These are phyloP conservation scores for Arabis alpina DNA, from an alignment of 345 rosid genomes.

Conservation along the genomic window DNA sequence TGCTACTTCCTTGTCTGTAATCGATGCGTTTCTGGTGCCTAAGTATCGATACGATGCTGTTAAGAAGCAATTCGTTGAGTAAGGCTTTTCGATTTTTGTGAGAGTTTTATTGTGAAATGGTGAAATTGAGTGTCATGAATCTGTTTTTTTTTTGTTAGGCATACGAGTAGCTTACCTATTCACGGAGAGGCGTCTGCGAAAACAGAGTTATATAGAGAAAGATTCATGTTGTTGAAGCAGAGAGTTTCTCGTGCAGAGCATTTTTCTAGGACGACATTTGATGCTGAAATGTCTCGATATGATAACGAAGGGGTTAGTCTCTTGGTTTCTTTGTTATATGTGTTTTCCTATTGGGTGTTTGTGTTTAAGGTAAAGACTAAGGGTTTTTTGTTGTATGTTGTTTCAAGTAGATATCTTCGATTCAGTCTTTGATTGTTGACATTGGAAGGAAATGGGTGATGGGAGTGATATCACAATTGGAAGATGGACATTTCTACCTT, in stretches of 20 bases:
- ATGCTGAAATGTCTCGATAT: slow-evolving; percentile 55
- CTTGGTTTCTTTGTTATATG: background rate
- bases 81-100: slow-evolving; percentile 14
- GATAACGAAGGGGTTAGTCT: slow-evolving; percentile 74
- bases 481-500: slow-evolving; percentile 94
- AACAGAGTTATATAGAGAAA: slow-evolving; percentile 68
- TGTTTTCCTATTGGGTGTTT: background rate
- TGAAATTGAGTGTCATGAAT: background rate
- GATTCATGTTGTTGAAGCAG: slow-evolving; percentile 76
- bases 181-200: slow-evolving; percentile 87
- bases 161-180: slow-evolving; percentile 57
- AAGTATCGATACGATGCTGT: slow-evolving; percentile 73
- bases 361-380: slow-evolving; percentile 4
- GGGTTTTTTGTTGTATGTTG: slow-evolving; percentile 10
- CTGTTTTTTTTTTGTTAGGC: slow-evolving; percentile 44
- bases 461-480: slow-evolving; percentile 96
- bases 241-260: slow-evolving; percentile 81
- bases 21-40: slow-evolving; percentile 82
- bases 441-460: slow-evolving; percentile 89
- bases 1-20: slow-evolving; percentile 56
- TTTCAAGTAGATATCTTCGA: slow-evolving; percentile 69
- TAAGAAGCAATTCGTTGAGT: slow-evolving; percentile 82
- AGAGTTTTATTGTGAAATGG: background rate
- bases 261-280: slow-evolving; percentile 78
- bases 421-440: slow-evolving; percentile 78